Evolutionary conservation across 202 grass and related monocot species (phyloP), one percentile per base, ranked within the genome.

Genomic region (Dendrocalamus latiflorus): DNA sequence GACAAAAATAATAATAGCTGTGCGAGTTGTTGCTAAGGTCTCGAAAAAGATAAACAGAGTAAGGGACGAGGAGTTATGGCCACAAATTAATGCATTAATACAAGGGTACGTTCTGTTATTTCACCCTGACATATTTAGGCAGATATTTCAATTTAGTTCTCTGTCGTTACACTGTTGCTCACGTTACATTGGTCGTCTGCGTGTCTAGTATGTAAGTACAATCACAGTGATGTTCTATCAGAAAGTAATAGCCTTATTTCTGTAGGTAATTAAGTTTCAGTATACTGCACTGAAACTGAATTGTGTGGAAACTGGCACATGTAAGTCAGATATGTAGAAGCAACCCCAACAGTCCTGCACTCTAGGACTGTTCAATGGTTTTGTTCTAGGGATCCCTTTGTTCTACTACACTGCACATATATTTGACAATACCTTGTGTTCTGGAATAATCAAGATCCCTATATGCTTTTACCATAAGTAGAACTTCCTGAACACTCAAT

Each of bases 51-150:
- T 99, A 87, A 84, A 94, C 58, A 87, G 74, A 90, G 58, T 99
- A 65, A 85, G 96, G 50, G 91, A 94, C 39, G 96, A 99, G 49
- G 96, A 99, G 85, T 54, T 99, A 75, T 91, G 89, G 53, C 96
- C 93, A 34, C 89, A 89, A 81, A 79, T 99, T 56, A 86, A 69
- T 68, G 81, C 82, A 42, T 87, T 99, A 69, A 78, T 96, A 41
- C 85, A 89, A 76, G 91, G 93, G 96, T 99, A 99, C 21, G 88
- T 11, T 80, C 47, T 80, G 6, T 82, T 57, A 38, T 81, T 84
- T 61, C 1, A 0, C 6, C 14, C n/a, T 48, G 28, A 75, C 24
- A 10, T 78, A 54, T 45, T 55, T 70, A 47, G 6, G 8, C 24
- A 38, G 6, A 75, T 79, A 60, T 30, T 82, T 65, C 21, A 39